phyloP scores from a whole-genome alignment of 495 filamentous ascomycete species.

The Aspergillus heteromorphus region DNA sequence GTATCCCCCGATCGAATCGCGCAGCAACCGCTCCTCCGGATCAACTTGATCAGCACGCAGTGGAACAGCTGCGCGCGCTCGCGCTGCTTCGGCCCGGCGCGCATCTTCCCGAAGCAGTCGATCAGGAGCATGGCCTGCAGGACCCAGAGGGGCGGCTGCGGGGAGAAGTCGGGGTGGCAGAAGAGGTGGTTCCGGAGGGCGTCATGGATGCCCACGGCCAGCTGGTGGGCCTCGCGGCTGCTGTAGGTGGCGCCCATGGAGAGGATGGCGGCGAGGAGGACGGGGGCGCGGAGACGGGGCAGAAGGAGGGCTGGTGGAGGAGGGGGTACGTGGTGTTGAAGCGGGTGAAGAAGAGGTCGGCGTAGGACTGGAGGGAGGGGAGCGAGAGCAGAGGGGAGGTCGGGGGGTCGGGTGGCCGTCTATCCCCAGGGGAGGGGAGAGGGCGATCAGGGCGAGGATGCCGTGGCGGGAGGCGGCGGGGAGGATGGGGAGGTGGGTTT shows the following conservation, averaged over 20 bases:
- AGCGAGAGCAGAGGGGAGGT: conserved; percentile 45
- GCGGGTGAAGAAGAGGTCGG: conserved; percentile 49
- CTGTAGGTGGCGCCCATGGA: conserved; percentile 52
- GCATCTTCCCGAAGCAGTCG: conserved; percentile 53
- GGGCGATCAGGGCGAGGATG: conserved; percentile 40
- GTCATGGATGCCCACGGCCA: conserved; percentile 49
- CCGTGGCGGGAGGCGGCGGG: conserved; percentile 31
- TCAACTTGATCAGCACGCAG: conserved; percentile 53
- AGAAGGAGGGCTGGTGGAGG: conserved; percentile 48
- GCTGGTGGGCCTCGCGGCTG: conserved; percentile 48
- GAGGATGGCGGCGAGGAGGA: conserved; percentile 45
- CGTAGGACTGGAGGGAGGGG: conserved; percentile 42
- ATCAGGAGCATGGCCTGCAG: conserved; percentile 54
- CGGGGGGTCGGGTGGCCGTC: conserved; percentile 35
- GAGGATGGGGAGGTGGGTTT: conserved; percentile 16
- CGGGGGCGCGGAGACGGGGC: conserved; percentile 37
- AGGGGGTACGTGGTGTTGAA: conserved; percentile 53
- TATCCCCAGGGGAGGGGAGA: conserved; percentile 32
- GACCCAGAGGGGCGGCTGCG: conserved; percentile 48
- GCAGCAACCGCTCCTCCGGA: conserved; percentile 50
- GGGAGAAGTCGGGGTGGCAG: conserved; percentile 38
- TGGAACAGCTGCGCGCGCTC: conserved; percentile 53
- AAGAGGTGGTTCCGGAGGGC: conserved; percentile 39
- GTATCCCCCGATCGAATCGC: conserved; percentile 34
- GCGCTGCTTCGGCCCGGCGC: conserved; percentile 50